Base-by-base conservation (phyloP, 2,329 filamentous ascomycete species). In the Penicillium sp. region DNA sequence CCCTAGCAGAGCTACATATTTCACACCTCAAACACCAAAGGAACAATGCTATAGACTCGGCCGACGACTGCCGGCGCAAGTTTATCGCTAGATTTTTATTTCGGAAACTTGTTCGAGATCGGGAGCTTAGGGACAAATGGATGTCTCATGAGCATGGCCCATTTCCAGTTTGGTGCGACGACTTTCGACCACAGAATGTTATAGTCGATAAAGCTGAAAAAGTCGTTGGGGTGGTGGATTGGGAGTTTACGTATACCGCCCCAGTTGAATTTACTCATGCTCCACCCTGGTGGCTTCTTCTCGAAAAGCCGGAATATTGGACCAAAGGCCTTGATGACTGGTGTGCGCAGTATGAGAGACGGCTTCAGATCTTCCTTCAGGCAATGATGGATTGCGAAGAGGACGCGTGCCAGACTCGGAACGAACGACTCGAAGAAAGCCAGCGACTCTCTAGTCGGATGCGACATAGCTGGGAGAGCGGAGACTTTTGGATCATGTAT, bases 1-100 rank as follows among this genome's bases (percentile, higher is more conserved):
- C 67, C 1, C 65, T 81, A 5, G 74, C 77, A 1, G 72, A 79
- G 6, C 69, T 78, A 57, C 74, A 82, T 42, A 63, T 82, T 8
- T 66, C 65, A 26, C 76, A 80, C 35, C 58, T 79, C 4, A 54
- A 48, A 16, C 68, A 69, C 19, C 77, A 80, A 55, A 69, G 68
- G 7, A 79, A 79, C 55, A 68, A 78, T 55, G 69, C 73, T 29
- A 65, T 77, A 6, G 56, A 69, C 2, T 70, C 65, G 3, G 63
- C 55, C 2, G 59, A 64, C 7, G 62, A 69, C 44, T 69, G 56
- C 29, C 51, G 62, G 16, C 56, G 59, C 2, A 69, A 64, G 37
- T 66, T 62, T 56, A 49, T 69, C 6, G 65, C 64, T 2, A 52
- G 69, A 55, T 54, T 46, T 27, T 52, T 68, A 1, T 69, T 68